Evolutionary conservation across 1,284 basidiomycete species (phyloP).

Genomic region (Ganoderma leucocontextum): DNA sequence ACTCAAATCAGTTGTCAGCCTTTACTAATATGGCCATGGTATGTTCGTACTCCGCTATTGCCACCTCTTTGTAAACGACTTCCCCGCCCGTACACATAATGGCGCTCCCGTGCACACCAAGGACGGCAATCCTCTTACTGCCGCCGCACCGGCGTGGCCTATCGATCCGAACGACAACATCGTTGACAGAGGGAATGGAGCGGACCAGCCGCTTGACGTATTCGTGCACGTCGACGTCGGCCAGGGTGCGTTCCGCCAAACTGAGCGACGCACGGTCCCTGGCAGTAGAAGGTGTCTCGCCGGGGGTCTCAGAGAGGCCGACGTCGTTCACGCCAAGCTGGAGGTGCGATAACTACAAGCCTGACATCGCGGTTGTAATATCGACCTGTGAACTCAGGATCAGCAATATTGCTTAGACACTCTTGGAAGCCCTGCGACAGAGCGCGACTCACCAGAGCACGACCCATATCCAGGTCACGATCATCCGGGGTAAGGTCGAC

Average conservation of each 20-base stretch:
- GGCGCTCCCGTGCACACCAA: neutral
- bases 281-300: neutral
- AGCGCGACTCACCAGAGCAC: neutral
- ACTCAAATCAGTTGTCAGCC: neutral
- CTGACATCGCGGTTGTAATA: neutral
- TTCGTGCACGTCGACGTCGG: neutral
- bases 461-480: neutral
- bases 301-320: neutral
- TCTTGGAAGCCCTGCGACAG: no score
- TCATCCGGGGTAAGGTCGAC: neutral
- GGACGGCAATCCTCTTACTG: neutral
- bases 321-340: neutral
- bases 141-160: neutral
- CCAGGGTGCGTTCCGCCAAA: neutral
- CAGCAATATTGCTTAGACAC: no score
- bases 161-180: neutral
- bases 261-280: neutral
- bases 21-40: neutral
- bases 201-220: neutral
- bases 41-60: neutral
- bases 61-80: neutral
- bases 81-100: neutral
- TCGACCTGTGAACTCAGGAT: neutral
- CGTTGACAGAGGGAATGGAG: neutral
- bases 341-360: neutral